Evolutionary conservation across 2,329 filamentous ascomycete species (phyloP).

Genomic region (Diaporthe vexans): DNA sequence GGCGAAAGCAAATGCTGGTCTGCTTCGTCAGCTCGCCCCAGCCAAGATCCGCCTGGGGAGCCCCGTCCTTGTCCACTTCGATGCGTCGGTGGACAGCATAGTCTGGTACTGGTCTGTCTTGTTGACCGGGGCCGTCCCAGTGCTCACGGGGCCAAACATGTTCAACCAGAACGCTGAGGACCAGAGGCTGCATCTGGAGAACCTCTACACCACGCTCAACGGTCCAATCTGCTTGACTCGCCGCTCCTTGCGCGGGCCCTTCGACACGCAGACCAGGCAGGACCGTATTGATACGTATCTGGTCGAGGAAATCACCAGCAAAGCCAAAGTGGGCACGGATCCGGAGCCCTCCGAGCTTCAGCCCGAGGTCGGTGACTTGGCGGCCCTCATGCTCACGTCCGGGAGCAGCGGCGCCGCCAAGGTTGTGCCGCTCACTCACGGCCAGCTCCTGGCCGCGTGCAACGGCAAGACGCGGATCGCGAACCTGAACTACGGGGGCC

Average conservation of each 20-base stretch:
- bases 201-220: background rate
- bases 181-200: background rate
- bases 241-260: background rate
- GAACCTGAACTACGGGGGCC: slow-evolving; percentile 46
- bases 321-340: background rate
- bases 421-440: slow-evolving; percentile 60
- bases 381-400: slow-evolving; percentile 64
- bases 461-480: slow-evolving; percentile 53
- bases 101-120: background rate
- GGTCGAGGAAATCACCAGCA: background rate
- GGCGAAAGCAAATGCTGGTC: background rate
- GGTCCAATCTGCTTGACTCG: background rate
- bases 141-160: background rate
- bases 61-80: background rate
- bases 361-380: background rate
- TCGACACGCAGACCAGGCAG: background rate
- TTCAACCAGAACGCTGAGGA: background rate
- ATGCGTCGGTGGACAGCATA: background rate
- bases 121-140: background rate
- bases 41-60: background rate
- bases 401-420: slow-evolving; percentile 66
- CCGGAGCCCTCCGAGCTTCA: background rate
- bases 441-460: slow-evolving; percentile 58
- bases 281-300: background rate
- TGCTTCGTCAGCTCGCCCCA: background rate